Percentiles rank a stretch among this genome's conserved stretches.
Conservation (phyloP, 2,329 filamentous ascomycete species). For the Zasmidium cellare region DNA sequence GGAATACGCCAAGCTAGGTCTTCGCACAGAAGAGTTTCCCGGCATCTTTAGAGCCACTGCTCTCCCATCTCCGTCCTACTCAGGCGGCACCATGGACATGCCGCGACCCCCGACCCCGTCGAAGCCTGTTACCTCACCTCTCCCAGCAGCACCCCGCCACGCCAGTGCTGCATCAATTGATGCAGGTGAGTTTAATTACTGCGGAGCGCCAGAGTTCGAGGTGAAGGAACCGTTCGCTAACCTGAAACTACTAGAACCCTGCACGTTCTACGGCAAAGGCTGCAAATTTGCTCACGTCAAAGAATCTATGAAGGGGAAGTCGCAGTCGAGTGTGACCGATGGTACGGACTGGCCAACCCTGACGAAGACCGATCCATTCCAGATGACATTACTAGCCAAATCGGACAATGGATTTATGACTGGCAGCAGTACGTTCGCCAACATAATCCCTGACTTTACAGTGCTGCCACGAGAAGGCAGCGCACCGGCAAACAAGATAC, state of each 20-base stretch:
- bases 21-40: constrained; percentile 54
- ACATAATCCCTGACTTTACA: background rate
- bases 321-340: no score
- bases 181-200: no score
- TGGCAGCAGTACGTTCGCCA: constrained; percentile 6
- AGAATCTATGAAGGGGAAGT: constrained; percentile 14
- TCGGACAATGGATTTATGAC: constrained; percentile 24
- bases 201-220: no score
- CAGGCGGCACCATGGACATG: background rate
- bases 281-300: constrained; percentile 31
- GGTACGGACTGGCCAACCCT: constrained; percentile 16
- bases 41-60: constrained; percentile 52
- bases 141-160: background rate
- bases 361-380: constrained; percentile 11
- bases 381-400: constrained; percentile 13
- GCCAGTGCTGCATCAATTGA: background rate
- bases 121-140: background rate
- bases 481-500: constrained; percentile 36
- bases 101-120: background rate
- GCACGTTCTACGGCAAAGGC: constrained; percentile 28
- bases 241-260: constrained; percentile 5
- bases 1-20: constrained; percentile 54
- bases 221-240: no score
- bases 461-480: constrained; percentile 22
- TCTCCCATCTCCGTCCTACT: constrained; percentile 18